These are phyloP conservation scores for Bipolaris gigantea DNA, from an alignment of 2,329 filamentous ascomycete species.

Conservation along the genomic window DNA sequence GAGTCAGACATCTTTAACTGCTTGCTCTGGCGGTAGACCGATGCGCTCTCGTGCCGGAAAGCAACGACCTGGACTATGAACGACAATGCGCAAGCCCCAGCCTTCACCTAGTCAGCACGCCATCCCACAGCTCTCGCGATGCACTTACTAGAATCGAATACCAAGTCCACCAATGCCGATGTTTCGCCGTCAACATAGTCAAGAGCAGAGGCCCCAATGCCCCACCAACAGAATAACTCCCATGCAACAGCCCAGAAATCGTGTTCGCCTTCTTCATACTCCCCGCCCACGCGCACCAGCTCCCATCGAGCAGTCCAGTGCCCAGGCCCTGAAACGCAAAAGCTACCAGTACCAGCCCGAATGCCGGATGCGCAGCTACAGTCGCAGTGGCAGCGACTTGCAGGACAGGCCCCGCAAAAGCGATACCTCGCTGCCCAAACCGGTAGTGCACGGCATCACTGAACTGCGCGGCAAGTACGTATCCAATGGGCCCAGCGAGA, in stretches of 20 bases:
- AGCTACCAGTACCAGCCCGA: constrained; percentile 37
- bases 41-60: constrained; percentile 45
- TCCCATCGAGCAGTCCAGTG: constrained; percentile 48
- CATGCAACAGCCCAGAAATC: constrained; percentile 48
- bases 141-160: constrained; percentile 46
- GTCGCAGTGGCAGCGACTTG: constrained; percentile 40
- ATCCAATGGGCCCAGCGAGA: constrained; percentile 49
- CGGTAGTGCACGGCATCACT: constrained; percentile 46
- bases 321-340: constrained; percentile 45
- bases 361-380: constrained; percentile 37
- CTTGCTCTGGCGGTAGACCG: constrained; percentile 36
- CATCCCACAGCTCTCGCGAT: no score
- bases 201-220: constrained; percentile 45
- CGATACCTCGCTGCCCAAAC: constrained; percentile 50
- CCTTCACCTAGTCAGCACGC: neutral
- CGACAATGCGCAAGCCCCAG: constrained; percentile 16
- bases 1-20: constrained; percentile 7
- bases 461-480: constrained; percentile 47
- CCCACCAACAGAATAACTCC: constrained; percentile 46
- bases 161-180: constrained; percentile 45
- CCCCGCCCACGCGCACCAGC: constrained; percentile 52
- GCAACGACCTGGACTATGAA: constrained; percentile 37
- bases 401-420: constrained; percentile 44
- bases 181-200: constrained; percentile 30
- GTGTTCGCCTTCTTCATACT: constrained; percentile 47